Conservation (phyloP, 1,139 yeast genomes). For the Scheffersomyces cryptocercus region DNA sequence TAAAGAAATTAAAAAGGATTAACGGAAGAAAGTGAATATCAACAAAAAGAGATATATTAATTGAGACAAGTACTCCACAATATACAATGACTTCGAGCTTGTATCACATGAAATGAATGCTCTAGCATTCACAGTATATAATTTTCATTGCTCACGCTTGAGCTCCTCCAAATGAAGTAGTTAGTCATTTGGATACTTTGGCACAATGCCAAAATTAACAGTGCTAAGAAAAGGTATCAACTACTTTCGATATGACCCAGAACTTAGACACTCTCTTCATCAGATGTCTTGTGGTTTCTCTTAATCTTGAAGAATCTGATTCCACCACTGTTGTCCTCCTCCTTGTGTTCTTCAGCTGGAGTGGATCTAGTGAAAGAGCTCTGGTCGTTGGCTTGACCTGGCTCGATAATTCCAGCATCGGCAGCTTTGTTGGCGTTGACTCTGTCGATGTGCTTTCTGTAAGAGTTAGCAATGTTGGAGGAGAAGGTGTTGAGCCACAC, state of each 20-base stretch:
- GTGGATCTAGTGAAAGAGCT: constrained; percentile 48
- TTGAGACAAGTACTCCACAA: too few relatives aligned
- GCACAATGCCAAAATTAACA: too few relatives aligned
- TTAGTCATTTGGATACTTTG: too few relatives aligned
- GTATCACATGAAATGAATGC: too few relatives aligned
- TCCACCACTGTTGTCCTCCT: constrained; percentile 53
- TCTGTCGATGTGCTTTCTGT: constrained; percentile 44
- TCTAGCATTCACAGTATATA: too few relatives aligned
- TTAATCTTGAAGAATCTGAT: constrained; percentile 77
- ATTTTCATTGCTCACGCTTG: too few relatives aligned
- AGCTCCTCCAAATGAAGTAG: too few relatives aligned
- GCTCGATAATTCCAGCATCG: constrained; percentile 5
- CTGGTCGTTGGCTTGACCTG: constrained; percentile 34
- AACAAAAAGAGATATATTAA: too few relatives aligned
- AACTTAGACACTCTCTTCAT: constrained; percentile 59
- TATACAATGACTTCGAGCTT: too few relatives aligned
- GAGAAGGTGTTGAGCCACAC: constrained; percentile 59
- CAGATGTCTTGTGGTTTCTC: constrained; percentile 61
- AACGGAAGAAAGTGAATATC: too few relatives aligned
- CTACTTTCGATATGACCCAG: too few relatives aligned
- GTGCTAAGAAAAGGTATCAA: not conserved
- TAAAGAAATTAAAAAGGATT: too few relatives aligned
- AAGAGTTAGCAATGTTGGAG: constrained; percentile 49
- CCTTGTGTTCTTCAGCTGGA: constrained; percentile 32
- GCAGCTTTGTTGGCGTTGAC: constrained; percentile 24